Conservation (phyloP, 371 early-diverging fungal species). For the Apophysomyces sp. region DNA sequence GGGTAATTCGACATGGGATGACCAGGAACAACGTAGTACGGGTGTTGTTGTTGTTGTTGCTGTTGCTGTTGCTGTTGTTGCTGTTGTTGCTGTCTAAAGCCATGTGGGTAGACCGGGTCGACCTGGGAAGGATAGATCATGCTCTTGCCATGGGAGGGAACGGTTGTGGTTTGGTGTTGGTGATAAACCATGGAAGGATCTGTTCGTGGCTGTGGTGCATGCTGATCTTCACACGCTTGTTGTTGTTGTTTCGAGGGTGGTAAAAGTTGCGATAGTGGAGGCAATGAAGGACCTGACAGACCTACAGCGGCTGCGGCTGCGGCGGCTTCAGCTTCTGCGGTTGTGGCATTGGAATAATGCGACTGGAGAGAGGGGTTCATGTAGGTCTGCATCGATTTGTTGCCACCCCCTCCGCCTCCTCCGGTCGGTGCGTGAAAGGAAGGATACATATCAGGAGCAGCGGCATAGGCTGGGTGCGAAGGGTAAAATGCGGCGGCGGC, state of each 20-base stretch:
- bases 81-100: not conserved
- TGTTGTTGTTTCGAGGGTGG: slow-evolving; percentile 18
- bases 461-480: not conserved
- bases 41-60: not conserved
- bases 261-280: slow-evolving; percentile 46
- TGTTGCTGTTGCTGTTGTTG: too few species aligned
- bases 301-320: slow-evolving; percentile 27
- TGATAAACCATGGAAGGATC: not conserved
- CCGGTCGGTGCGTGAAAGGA: not conserved
- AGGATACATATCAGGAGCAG: not conserved
- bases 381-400: not conserved
- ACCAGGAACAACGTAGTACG: slow-evolving; percentile 1
- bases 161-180: not conserved
- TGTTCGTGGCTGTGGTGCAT: not conserved
- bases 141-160: slow-evolving; percentile 1
- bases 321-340: slow-evolving; percentile 7
- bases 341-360: not conserved
- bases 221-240: not conserved
- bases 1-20: not conserved
- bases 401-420: not conserved
- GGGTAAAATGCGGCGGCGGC: not conserved
- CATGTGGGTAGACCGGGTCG: not conserved
- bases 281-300: slow-evolving; percentile 30
- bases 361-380: not conserved
- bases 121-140: not conserved